Evolutionary conservation across 148 eudicot species (phyloP).

Genomic region (Fagopyrum homotropicum): DNA sequence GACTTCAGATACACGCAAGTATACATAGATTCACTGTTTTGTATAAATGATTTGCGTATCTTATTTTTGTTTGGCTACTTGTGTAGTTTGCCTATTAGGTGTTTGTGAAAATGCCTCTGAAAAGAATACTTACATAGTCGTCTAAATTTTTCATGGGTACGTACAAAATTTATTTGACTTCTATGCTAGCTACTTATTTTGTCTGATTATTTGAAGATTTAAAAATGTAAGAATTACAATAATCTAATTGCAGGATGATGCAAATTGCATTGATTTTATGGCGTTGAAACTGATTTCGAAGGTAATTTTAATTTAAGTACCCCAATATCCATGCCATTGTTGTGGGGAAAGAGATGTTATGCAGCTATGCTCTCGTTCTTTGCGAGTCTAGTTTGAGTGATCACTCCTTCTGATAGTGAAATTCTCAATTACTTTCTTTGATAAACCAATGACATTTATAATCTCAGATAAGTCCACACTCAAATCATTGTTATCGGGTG

Average conservation of each 20-base stretch:
- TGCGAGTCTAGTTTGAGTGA: background rate
- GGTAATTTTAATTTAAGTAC: background rate
- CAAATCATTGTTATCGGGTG: conserved; percentile 21
- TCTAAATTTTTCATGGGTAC: no score
- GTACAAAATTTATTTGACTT: background rate
- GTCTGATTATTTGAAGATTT: no score
- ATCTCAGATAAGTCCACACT: conserved; percentile 13
- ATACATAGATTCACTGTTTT: background rate
- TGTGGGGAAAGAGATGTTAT: conserved; percentile 8
- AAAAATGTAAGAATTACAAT: no score
- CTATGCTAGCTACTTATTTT: background rate
- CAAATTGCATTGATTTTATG: no score
- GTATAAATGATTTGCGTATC: background rate
- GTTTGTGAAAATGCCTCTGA: background rate
- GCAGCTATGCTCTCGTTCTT: background rate
- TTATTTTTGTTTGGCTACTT: background rate
- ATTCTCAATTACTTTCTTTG: conserved; percentile 33
- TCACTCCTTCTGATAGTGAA: conserved; percentile 13
- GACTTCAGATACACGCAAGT: no score
- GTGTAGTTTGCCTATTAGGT: background rate
- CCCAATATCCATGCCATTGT: background rate
- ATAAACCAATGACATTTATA: conserved; percentile 20
- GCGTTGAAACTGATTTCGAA: background rate
- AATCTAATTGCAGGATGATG: no score
- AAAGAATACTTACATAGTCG: background rate